Base-by-base conservation (phyloP, 2,329 filamentous ascomycete species). In the Fusarium xyrophilum region DNA sequence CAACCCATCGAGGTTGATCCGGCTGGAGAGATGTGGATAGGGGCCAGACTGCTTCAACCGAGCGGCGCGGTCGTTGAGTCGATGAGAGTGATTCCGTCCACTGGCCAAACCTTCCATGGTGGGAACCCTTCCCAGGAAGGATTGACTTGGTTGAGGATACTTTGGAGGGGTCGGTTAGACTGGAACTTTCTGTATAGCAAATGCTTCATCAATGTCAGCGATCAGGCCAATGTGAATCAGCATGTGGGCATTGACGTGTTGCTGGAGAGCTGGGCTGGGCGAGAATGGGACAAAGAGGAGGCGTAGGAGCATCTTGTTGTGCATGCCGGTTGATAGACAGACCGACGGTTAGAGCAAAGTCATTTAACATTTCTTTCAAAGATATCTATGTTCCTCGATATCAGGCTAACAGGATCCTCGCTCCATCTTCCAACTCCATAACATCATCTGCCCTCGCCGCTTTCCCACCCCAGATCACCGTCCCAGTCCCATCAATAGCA, bases 371-470 rank as follows among this genome's bases (percentile, higher is more conserved):
- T 25, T 17, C 10, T 55, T 23, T 14, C 19, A 44, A 44, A 44
- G 42, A 44, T 28, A n/a, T 14, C 4, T 7, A 3, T 14, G n/a
- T 47, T 65, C 73, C 19, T n/a, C 4, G 2, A 21, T 13, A 19
- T 57, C 63, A 75, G 9, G 75, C 67, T 65, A 70, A 57, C 65
- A 76, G 67, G 27, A 84, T 58, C n/a, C 78, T 79, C 8, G 76
- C 77, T 6, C 80, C 84, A 25, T 79, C 79, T 47, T 90, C 88
- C 77, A 89, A 68, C 63, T 84, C 81, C 80, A 86, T 80, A 46
- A 84, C 73, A 72, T 86, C 84, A 66, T 86, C 84, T 4, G 81
- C 81, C 59, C 81, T 78, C 43, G 76, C 56, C 5, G 82, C 82
- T 73, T 85, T 85, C 7, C 80, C 80, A 6, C 82, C 83, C 82